Conservation (phyloP, 441 rosid genomes). For the Jatropha multifida region DNA sequence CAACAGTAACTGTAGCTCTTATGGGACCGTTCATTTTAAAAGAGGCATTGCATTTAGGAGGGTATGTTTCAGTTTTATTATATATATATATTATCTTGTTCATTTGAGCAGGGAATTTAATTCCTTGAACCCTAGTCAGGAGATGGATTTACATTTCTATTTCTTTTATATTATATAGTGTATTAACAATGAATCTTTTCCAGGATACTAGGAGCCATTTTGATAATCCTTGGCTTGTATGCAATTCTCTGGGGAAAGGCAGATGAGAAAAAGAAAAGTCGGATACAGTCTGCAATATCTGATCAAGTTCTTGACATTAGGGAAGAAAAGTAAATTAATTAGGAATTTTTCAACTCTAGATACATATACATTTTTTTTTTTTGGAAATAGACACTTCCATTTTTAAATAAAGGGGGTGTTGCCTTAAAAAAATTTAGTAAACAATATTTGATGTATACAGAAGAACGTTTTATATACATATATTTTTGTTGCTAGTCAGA, state of each 20-base stretch:
- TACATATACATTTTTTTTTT: no score
- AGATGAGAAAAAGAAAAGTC: background rate
- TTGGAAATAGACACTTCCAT: no score
- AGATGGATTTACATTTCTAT: background rate
- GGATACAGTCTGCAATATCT: background rate
- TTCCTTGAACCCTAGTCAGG: background rate
- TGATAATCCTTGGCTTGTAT: constrained; percentile 6
- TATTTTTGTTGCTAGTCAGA: no score
- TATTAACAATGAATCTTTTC: background rate
- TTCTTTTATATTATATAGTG: no score
- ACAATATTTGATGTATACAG: no score
- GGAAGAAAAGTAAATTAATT: background rate
- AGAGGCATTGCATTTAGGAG: constrained; percentile 13
- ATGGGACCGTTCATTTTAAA: constrained; percentile 3
- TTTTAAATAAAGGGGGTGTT: no score
- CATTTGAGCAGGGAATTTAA: background rate
- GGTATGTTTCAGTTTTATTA: background rate
- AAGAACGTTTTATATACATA: no score
- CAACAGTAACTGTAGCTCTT: background rate
- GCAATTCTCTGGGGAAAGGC: constrained; percentile 13
- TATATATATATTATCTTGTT: no score
- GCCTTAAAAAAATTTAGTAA: no score
- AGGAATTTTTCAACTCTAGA: no score
- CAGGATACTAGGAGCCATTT: background rate
- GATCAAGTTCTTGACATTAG: background rate